A percentile compares a stretch with the other conserved stretches of the same genome.
Evolutionary conservation across 2,329 filamentous ascomycete genomes (phyloP).

Genomic region (Dactylonectria macrodidyma): DNA sequence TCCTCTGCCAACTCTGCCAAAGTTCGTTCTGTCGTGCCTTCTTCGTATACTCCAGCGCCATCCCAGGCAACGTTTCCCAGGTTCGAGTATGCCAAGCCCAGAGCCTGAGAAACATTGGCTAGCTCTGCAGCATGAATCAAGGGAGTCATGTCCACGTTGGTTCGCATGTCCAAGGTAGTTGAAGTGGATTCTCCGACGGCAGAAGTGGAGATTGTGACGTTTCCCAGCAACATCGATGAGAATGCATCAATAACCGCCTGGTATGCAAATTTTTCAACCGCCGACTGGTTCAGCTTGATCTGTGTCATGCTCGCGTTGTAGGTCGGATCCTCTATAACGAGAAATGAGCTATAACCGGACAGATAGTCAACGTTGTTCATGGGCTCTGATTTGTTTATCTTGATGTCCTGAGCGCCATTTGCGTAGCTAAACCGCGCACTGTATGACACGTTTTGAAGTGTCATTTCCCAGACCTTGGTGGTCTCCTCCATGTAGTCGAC

Average conservation of each 20-base stretch:
- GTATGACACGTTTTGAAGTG: slow-evolving; percentile 5
- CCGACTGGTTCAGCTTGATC: background rate
- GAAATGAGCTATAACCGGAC: background rate
- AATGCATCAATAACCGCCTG: slow-evolving; percentile 9
- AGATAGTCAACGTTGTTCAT: slow-evolving; percentile 2
- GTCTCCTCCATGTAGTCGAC: slow-evolving; percentile 1
- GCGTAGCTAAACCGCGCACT: background rate
- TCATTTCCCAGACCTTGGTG: background rate
- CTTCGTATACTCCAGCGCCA: slow-evolving; percentile 2
- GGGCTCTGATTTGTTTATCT: background rate
- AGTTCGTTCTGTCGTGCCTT: background rate
- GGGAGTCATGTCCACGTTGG: slow-evolving; percentile 4
- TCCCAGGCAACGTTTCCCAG: slow-evolving; percentile 13
- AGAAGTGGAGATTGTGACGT: background rate
- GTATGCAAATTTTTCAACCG: background rate
- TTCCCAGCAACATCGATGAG: slow-evolving; percentile 5
- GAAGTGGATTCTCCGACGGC: background rate
- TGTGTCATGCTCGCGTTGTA: background rate
- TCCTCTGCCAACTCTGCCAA: background rate
- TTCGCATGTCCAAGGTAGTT: background rate
- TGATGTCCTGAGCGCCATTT: slow-evolving; percentile 9
- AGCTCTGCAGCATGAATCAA: slow-evolving; percentile 7
- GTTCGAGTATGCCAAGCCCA: background rate
- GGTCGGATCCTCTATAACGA: background rate
- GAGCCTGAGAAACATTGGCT: background rate